Base-by-base conservation (phyloP, 2,329 filamentous ascomycete species). In the Phaeosphaeria sp. region DNA sequence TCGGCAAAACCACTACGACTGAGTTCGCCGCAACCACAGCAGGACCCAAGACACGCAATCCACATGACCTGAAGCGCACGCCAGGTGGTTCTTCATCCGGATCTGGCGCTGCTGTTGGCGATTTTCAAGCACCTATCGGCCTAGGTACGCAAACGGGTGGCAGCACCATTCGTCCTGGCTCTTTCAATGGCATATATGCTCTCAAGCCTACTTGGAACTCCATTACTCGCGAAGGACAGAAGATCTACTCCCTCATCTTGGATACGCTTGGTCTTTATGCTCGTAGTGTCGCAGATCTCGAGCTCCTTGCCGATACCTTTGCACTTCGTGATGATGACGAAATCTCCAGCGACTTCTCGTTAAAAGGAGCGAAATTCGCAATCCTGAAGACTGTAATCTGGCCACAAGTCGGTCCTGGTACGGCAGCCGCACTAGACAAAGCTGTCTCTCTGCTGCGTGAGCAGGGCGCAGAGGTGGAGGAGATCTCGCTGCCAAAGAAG, bases 31-130 rank as follows among this genome's bases (percentile, higher is more conserved):
- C 84, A 2, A 85, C 82, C 0, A 80, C 79, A 1, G 72, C 78
- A 15, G 87, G 87, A 2, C 80, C 83, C 1, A 79, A 79, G 50
- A 87, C 86, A 0, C 69, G 74, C 3, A 91, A 91, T 68, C 86
- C 88, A 0, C 83, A 85, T 59, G 77, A 83, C 58, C 58, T 76
- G 0, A 58, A 56, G 0, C 79, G 82, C 4, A 90, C 88, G 0
- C 88, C 89, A 0, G 89, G 89, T 0, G 89, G 89, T 46, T 90
- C 88, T 0, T 90, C 87, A 0, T 86, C 87, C 0, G 89, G 89
- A 0, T 90, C 88, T 0, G 89, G 81, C 0, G 87, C 88, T 0
- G 87, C 86, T 0, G 87, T 91, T 0, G 88, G 79, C 6, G 89
- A 90, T 61, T 83, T 84, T 52, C 88, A 90, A 60, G 83, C 82